Percentiles rank a stretch among this genome's conserved stretches.
Conservation (phyloP, 164 flowering plant species). For the Piper longum region DNA sequence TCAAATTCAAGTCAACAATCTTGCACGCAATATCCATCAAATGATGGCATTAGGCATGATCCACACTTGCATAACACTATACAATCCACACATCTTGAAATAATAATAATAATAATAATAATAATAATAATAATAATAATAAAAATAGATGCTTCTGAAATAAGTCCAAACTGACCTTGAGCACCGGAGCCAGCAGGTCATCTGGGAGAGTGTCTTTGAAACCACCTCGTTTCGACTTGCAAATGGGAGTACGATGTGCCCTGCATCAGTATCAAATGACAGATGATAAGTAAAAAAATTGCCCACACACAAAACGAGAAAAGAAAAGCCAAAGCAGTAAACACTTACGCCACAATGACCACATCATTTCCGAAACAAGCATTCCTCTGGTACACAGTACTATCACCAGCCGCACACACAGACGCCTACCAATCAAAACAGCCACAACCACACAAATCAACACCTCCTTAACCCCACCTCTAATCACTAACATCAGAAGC, state of each 20-base stretch:
- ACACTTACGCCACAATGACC: slow-evolving; percentile 87
- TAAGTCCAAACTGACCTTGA: slow-evolving; percentile 37
- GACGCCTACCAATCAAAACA: slow-evolving; percentile 42
- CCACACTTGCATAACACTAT: not conserved
- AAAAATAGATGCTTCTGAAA: not conserved
- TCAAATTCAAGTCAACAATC: no score
- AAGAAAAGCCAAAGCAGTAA: not conserved
- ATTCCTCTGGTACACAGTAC: slow-evolving; percentile 54
- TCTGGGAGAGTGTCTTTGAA: slow-evolving; percentile 84
- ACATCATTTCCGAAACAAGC: slow-evolving; percentile 80
- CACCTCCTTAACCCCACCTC: no score
- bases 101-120: no score
- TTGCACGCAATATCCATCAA: not conserved
- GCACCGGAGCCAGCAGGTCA: slow-evolving; percentile 76
- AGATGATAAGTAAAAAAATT: no score
- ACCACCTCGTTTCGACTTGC: slow-evolving; percentile 87
- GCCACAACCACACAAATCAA: no score
- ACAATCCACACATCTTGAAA: not conserved
- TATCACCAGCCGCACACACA: slow-evolving; percentile 64
- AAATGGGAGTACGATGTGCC: slow-evolving; percentile 61
- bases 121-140: no score
- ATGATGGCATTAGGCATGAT: no score
- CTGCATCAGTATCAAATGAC: slow-evolving; percentile 15
- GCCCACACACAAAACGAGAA: not conserved
- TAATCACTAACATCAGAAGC: no score